Conservation (phyloP, 2,329 filamentous ascomycete genomes). For the Arthrobotrys musiformis region DNA sequence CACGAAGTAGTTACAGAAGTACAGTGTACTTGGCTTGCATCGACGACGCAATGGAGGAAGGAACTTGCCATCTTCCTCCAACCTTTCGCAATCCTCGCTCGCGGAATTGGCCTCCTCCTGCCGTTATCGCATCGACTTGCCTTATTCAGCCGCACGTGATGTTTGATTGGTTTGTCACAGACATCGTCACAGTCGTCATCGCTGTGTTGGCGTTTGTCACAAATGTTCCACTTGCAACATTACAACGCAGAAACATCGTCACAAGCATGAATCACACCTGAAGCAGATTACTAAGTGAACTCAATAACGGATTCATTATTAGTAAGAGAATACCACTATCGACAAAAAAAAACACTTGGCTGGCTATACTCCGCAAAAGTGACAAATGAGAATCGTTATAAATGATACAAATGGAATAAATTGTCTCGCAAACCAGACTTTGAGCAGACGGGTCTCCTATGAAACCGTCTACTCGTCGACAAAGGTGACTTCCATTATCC, state of each 20-base stretch:
- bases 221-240: not conserved
- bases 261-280: constrained; percentile 5
- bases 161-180: not conserved
- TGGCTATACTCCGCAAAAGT: not conserved
- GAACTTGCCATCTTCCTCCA: constrained; percentile 3
- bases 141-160: constrained; percentile 5
- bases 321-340: constrained; percentile 7
- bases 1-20: not conserved
- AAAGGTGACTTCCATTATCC: constrained; percentile 39
- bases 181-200: not conserved
- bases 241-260: not conserved
- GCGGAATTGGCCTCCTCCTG: constrained; percentile 20
- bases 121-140: constrained; percentile 19
- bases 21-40: not conserved
- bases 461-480: constrained; percentile 29
- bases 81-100: constrained; percentile 10
- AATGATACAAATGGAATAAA: not conserved
- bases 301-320: constrained; percentile 2
- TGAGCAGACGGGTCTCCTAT: not conserved
- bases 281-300: not conserved
- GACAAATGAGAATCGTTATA: not conserved
- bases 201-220: constrained; percentile 30
- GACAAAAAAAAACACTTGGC: not conserved
- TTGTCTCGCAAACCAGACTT: constrained; percentile 44
- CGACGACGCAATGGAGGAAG: not conserved